phyloP scores from a whole-genome alignment of 345 rosid species.

The Jatropha curcas region DNA sequence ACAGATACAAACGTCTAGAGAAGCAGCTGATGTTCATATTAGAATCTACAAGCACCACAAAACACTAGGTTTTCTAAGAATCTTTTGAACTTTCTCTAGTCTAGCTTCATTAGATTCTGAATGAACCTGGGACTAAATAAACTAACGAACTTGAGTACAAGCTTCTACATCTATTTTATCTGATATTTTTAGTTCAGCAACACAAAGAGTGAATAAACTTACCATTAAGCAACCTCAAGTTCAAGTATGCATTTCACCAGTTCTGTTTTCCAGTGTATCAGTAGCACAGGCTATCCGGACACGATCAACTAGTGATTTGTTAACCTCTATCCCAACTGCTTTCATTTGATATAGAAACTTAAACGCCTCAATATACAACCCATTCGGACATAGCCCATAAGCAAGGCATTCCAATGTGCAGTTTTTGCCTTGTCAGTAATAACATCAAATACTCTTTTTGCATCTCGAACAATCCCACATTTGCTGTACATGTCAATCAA shows the following conservation, averaged over 20 bases:
- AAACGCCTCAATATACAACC: conserved; percentile 48
- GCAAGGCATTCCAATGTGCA: conserved; percentile 63
- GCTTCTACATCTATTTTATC: not conserved
- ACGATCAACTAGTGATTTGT: conserved; percentile 37
- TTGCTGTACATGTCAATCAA: conserved; percentile 69
- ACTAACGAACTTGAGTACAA: not conserved
- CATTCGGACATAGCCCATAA: conserved; percentile 46
- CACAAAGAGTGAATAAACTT: not conserved
- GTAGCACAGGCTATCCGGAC: conserved; percentile 40
- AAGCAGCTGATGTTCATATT: not conserved
- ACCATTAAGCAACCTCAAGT: too few relatives aligned
- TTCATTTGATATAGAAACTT: conserved; percentile 70
- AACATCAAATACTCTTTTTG: conserved; percentile 44
- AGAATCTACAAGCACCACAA: not conserved
- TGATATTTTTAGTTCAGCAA: not conserved
- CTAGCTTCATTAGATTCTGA: not conserved
- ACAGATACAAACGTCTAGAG: not conserved
- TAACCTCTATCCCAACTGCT: conserved; percentile 43
- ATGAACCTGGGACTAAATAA: not conserved
- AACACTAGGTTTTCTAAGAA: too few relatives aligned
- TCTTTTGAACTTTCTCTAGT: not conserved
- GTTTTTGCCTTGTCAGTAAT: conserved; percentile 23
- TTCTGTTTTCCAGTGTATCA: not conserved
- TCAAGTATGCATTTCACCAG: not conserved
- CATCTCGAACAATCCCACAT: conserved; percentile 47